phyloP scores from a whole-genome alignment of 2,329 filamentous ascomycete genomes.

The Paraphaeosphaeria sporulosa region DNA sequence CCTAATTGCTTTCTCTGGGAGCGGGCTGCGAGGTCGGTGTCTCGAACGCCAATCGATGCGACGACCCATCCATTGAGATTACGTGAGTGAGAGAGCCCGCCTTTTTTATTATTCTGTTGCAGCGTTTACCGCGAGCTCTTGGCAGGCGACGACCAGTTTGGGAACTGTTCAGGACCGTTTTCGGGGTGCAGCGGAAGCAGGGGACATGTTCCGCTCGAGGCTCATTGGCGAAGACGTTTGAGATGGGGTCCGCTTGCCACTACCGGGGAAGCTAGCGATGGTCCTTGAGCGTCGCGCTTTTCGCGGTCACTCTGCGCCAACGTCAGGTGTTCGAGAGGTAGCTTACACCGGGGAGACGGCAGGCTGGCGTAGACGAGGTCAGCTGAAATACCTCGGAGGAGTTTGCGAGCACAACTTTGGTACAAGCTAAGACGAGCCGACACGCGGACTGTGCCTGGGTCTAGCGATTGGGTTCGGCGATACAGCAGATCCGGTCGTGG shows the following conservation, averaged over 20 bases:
- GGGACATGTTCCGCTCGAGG: slow-evolving; percentile 16
- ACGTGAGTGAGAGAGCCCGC: neutral
- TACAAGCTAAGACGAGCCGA: neutral
- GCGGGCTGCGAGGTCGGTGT: neutral
- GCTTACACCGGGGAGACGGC: slow-evolving; percentile 8
- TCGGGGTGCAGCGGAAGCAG: slow-evolving; percentile 20
- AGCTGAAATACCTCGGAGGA: neutral
- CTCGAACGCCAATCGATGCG: neutral
- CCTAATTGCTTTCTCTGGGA: neutral
- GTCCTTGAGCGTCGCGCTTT: slow-evolving; percentile 11
- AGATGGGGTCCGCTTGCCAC: slow-evolving; percentile 15
- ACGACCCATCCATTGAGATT: neutral
- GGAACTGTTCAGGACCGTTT: slow-evolving; percentile 22
- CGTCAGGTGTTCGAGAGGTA: neutral
- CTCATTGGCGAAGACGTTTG: slow-evolving; percentile 32
- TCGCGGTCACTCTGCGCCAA: slow-evolving; percentile 3
- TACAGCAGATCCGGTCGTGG: slow-evolving; percentile 10
- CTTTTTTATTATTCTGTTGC: slow-evolving; percentile 14
- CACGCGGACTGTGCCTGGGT: neutral
- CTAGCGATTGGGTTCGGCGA: neutral
- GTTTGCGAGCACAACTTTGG: slow-evolving; percentile 1
- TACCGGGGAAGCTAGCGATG: slow-evolving; percentile 3
- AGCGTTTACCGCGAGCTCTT: slow-evolving; percentile 38
- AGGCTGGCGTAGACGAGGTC: slow-evolving; percentile 4
- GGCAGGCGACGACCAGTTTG: slow-evolving; percentile 25